phyloP scores from a whole-genome alignment of 352 stramenopile species.

The Phytophthora sp. region DNA sequence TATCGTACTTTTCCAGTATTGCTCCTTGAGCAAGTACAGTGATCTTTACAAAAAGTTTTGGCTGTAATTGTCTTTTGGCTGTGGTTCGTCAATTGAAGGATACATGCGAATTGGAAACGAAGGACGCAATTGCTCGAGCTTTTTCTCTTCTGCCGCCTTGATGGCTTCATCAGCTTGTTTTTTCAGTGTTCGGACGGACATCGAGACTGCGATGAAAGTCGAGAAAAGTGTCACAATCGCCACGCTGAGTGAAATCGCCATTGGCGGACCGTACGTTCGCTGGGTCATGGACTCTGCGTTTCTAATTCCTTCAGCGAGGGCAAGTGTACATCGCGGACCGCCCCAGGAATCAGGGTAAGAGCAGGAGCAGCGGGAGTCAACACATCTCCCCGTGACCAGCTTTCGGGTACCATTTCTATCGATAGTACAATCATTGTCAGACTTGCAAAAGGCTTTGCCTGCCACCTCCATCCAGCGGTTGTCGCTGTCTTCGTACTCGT shows the following conservation, averaged over 20 bases:
- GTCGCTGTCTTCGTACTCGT: conserved; percentile 37
- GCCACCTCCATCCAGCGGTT: conserved; percentile 31
- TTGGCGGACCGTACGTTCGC: conserved; percentile 32
- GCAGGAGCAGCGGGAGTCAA: conserved; percentile 40
- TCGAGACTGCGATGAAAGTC: conserved; percentile 32
- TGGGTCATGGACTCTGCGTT: conserved; percentile 12
- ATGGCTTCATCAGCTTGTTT: conserved; percentile 33
- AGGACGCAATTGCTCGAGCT: conserved; percentile 6
- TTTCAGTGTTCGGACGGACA: conserved; percentile 25
- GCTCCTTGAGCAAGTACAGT: no score
- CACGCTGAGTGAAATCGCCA: conserved; percentile 32
- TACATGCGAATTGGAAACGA: conserved; percentile 22
- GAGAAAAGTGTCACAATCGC: conserved; percentile 34
- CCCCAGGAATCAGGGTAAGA: conserved; percentile 38
- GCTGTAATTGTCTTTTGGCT: conserved; percentile 45
- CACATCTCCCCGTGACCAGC: conserved; percentile 41
- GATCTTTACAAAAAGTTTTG: conserved; percentile 48
- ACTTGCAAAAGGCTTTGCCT: conserved; percentile 35
- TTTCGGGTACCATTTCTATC: conserved; percentile 19
- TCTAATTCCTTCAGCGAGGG: conserved; percentile 11
- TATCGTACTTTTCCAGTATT: no score
- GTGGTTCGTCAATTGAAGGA: conserved; percentile 20
- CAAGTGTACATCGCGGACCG: conserved; percentile 41
- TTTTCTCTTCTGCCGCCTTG: conserved; percentile 27
- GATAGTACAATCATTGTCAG: conserved; percentile 43